Conservation (phyloP, 768 basidiomycete species). For the Calocera cornea region DNA sequence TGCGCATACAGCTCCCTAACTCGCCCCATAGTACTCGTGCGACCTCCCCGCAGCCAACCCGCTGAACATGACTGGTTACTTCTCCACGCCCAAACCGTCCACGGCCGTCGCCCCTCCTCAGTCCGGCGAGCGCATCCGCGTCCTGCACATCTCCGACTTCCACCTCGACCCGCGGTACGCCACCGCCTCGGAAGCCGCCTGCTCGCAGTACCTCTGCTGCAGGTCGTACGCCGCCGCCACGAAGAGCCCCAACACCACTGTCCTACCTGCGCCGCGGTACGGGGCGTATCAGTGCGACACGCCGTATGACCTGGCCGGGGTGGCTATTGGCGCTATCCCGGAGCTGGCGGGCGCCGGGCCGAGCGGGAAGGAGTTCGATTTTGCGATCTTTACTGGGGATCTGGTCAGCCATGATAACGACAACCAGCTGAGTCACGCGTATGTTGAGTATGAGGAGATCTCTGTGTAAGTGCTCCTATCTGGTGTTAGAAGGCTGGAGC, state of each 20-base stretch:
- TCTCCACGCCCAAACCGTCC: conserved; percentile 57
- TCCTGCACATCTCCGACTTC: conserved; percentile 63
- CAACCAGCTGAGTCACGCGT: not conserved
- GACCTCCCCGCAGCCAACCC: conserved; percentile 44
- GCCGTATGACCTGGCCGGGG: conserved; percentile 13
- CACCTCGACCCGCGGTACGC: conserved; percentile 48
- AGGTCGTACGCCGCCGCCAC: not conserved
- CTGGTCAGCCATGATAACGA: conserved; percentile 13
- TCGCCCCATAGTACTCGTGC: conserved; percentile 24
- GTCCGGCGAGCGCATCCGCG: conserved; percentile 53
- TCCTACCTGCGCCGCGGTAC: conserved; percentile 13
- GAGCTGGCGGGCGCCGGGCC: conserved; percentile 10
- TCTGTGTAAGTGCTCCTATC: not conserved
- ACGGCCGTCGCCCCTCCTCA: conserved; percentile 42
- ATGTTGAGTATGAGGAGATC: conserved; percentile 10
- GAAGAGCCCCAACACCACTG: conserved; percentile 7
- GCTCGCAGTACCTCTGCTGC: conserved; percentile 14
- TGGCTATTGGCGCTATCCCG: conserved; percentile 14
- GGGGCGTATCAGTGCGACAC: conserved; percentile 14
- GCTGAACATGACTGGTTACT: conserved; percentile 54
- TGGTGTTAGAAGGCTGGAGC: not conserved
- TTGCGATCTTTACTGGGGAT: conserved; percentile 20
- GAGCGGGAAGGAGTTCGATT: conserved; percentile 14
- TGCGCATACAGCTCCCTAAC: not conserved
- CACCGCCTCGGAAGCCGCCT: conserved; percentile 14